These are phyloP conservation scores for Arthrinium phaeospermum DNA, from an alignment of 2,329 filamentous ascomycete genomes.

Conservation along the genomic window DNA sequence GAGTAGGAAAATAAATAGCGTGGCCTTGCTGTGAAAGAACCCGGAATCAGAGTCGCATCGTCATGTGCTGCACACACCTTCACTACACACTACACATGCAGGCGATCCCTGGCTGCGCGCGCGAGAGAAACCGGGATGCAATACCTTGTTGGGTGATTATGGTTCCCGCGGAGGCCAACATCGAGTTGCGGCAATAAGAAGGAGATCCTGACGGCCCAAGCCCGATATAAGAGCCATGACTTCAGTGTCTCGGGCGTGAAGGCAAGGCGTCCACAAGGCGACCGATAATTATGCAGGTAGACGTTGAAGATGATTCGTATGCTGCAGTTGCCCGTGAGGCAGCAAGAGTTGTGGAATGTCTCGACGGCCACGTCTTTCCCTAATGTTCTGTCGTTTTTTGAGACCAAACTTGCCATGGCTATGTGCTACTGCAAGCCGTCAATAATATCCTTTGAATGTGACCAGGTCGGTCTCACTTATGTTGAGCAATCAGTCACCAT, in stretches of 20 bases:
- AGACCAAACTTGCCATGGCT: background rate
- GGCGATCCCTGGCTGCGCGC: background rate
- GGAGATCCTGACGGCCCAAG: background rate
- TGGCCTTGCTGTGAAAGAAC: background rate
- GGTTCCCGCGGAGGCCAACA: background rate
- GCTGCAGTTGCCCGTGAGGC: slow-evolving; percentile 10
- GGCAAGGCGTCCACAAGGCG: slow-evolving; percentile 11
- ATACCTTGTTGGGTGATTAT: slow-evolving; percentile 4
- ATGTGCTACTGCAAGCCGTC: slow-evolving; percentile 13
- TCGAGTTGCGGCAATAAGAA: background rate
- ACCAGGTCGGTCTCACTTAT: slow-evolving; percentile 16
- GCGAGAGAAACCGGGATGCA: slow-evolving; percentile 10
- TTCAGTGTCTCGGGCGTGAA: slow-evolving; percentile 8
- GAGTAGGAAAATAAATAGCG: background rate
- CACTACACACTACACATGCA: background rate
- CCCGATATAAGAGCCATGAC: background rate
- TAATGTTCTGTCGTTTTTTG: background rate
- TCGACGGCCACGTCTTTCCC: slow-evolving; percentile 4
- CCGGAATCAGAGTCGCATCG: slow-evolving; percentile 15
- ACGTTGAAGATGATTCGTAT: slow-evolving; percentile 10
- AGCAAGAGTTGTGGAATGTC: slow-evolving; percentile 8
- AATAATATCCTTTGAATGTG: slow-evolving; percentile 11
- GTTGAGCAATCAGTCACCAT: slow-evolving; percentile 10
- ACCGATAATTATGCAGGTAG: background rate
- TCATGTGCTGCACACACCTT: slow-evolving; percentile 2